A percentile compares a stretch with the other conserved stretches of the same genome.
Evolutionary conservation across 768 basidiomycete species (phyloP).

Genomic region (Floccularia luteovirens): DNA sequence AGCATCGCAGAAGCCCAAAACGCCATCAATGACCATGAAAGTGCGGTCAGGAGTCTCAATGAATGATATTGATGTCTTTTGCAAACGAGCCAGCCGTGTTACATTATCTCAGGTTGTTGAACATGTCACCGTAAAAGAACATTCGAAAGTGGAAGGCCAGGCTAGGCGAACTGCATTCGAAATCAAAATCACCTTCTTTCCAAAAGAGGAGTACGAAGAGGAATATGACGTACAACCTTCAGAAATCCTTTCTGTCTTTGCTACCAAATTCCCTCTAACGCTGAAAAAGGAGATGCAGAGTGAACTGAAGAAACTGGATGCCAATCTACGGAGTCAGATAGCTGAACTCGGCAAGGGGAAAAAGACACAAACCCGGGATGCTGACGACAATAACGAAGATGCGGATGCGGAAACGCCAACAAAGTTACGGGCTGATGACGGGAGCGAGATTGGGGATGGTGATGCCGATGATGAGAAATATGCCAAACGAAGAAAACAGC

Average conservation of each 20-base stretch:
- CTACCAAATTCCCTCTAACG: slow-evolving; percentile 65
- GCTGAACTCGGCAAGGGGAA: slow-evolving; percentile 81
- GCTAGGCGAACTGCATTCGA: slow-evolving; percentile 75
- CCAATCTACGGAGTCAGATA: slow-evolving; percentile 72
- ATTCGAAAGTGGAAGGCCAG: slow-evolving; percentile 55
- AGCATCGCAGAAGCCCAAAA: slow-evolving; percentile 91
- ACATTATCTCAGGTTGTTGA: slow-evolving; percentile 87
- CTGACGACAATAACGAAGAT: slow-evolving; percentile 48
- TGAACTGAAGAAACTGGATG: slow-evolving; percentile 82
- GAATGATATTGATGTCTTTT: slow-evolving; percentile 65
- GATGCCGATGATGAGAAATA: slow-evolving; percentile 79
- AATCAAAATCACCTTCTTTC: slow-evolving; percentile 80
- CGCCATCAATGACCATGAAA: slow-evolving; percentile 92
- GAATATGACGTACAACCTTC: slow-evolving; percentile 73
- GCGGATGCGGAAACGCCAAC: slow-evolving; percentile 35
- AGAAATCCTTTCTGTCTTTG: slow-evolving; percentile 71
- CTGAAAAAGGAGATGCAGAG: slow-evolving; percentile 80
- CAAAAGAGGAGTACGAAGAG: slow-evolving; percentile 69
- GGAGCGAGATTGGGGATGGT: slow-evolving; percentile 76
- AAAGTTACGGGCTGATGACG: slow-evolving; percentile 36
- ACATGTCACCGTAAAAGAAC: slow-evolving; percentile 73
- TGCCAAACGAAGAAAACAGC: slow-evolving; percentile 61
- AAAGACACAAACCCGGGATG: slow-evolving; percentile 33
- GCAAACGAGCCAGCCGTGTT: slow-evolving; percentile 82
- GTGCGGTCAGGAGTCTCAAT: slow-evolving; percentile 45